Evolutionary conservation across 1,284 basidiomycete species (phyloP).

Genomic region (Cutaneotrichosporon sp.): DNA sequence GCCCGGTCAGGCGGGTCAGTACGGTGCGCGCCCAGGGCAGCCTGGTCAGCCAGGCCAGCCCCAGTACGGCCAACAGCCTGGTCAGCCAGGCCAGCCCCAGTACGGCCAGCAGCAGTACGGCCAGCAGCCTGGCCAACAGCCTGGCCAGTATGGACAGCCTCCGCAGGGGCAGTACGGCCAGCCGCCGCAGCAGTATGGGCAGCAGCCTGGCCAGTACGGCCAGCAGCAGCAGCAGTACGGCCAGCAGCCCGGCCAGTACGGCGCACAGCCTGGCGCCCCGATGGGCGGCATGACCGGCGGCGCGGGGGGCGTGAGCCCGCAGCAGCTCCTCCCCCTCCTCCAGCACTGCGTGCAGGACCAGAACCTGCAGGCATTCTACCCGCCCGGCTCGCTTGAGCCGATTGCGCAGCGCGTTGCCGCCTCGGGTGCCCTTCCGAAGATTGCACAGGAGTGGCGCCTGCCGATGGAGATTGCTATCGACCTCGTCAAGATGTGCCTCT

Average conservation of each 20-base stretch:
- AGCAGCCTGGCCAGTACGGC: constrained; percentile 28
- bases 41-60: constrained; percentile 23
- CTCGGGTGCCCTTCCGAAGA: constrained; percentile 50
- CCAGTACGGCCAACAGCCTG: background rate
- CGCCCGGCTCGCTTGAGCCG: constrained; percentile 49
- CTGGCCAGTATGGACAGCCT: constrained; percentile 29
- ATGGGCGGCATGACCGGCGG: constrained; percentile 25
- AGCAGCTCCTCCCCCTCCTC: constrained; percentile 36
- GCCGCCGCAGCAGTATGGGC: constrained; percentile 21
- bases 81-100: constrained; percentile 26
- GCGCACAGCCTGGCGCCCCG: constrained; percentile 21
- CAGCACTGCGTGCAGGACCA: constrained; percentile 55
- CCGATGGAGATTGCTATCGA: constrained; percentile 55
- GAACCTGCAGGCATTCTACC: constrained; percentile 55
- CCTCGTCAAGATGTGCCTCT: constrained; percentile 52
- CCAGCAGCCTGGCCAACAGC: constrained; percentile 28
- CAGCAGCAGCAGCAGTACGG: constrained; percentile 36
- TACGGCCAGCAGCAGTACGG: constrained; percentile 17
- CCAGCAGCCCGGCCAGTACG: constrained; percentile 25
- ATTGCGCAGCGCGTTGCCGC: constrained; percentile 53
- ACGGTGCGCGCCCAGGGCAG: constrained; percentile 10
- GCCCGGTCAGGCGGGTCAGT: no score
- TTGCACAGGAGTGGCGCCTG: constrained; percentile 54
- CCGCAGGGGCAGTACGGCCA: constrained; percentile 26
- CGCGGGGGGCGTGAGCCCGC: constrained; percentile 17